Evolutionary conservation across 2,329 filamentous ascomycete species (phyloP), one percentile per base, ranked within the genome.

Genomic region (Beauveria pseudobassiana): DNA sequence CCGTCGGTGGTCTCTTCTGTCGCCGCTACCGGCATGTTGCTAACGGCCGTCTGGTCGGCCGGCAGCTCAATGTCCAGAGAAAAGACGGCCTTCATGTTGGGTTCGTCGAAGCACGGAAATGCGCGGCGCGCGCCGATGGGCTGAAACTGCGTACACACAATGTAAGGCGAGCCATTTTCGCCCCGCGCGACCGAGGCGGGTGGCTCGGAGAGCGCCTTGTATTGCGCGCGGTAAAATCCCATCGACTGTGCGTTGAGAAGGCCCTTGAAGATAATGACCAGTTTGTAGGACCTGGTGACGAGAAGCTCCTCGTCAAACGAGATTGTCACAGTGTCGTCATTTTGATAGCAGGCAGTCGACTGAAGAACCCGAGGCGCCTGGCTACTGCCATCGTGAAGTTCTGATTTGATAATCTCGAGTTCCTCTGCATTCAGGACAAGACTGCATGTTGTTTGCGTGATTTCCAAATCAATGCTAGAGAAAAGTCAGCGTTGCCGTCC

Each of bases 91-190:
- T 98, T 98, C 67, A 97, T 82, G 30, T 91, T 88, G 34, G 93
- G 93, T 78, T 98, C 95, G 71, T 98, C 93, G 74, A 97, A 97
- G 77, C 93, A 97, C 43, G 93, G 93, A 78, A 98, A 96, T 6
- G 93, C 91, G 68, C 93, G 85, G 69, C 93, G 86, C 64, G 91
- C 93, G 77, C 98, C 93, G 14, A 93, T 97, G 46, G 93, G 88
- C 79, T 98, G 93, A 89, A 98, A 96, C 80, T 98, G 93, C n/a
- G 91, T 91, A 28, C 92, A 93, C 28, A 93, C 93, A 71, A 98
- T 89, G 67, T 89, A 90, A 63, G 88, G 87, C 63, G 85, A 85
- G 42, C 93, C 93, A 70, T 95, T 86, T 55, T 84, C 77, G 64
- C 86, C 87, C 10, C 82, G 88, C 30, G 92, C 90, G 1, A 96